These are phyloP conservation scores for Viola pubescens DNA, from an alignment of 441 rosid genomes.

Conservation along the genomic window DNA sequence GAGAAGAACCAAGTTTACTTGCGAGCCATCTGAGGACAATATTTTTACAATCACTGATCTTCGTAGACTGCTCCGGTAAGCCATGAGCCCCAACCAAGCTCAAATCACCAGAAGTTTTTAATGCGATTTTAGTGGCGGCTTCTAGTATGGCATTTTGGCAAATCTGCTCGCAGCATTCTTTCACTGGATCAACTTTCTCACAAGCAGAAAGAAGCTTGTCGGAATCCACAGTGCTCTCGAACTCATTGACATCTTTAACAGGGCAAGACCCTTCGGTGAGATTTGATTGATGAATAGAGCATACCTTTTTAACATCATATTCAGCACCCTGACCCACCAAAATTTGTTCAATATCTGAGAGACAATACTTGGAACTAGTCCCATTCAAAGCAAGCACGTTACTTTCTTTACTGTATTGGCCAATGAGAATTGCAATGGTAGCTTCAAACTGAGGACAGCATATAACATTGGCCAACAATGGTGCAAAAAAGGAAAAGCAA, in stretches of 20 bases:
- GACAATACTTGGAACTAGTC: slow-evolving; percentile 62
- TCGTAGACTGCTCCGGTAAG: slow-evolving; percentile 45
- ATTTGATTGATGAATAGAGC: slow-evolving; percentile 52
- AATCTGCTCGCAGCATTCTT: slow-evolving; percentile 74
- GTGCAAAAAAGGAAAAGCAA: slow-evolving; percentile 72
- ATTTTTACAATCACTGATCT: slow-evolving; percentile 61
- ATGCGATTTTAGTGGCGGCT: slow-evolving; percentile 61
- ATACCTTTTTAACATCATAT: slow-evolving; percentile 41
- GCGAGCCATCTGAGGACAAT: slow-evolving; percentile 74
- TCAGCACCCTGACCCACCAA: slow-evolving; percentile 71
- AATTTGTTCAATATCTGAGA: slow-evolving; percentile 73
- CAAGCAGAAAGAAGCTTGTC: slow-evolving; percentile 70
- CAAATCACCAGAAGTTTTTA: slow-evolving; percentile 43
- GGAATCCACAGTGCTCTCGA: slow-evolving; percentile 59
- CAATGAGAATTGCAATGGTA: slow-evolving; percentile 61
- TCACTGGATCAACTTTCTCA: slow-evolving; percentile 68
- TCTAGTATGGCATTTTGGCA: slow-evolving; percentile 81
- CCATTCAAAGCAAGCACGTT: slow-evolving; percentile 60
- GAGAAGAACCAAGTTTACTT: slow-evolving; percentile 46
- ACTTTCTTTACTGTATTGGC: slow-evolving; percentile 59
- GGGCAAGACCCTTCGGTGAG: slow-evolving; percentile 84
- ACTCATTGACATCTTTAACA: slow-evolving; percentile 52
- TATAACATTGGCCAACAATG: slow-evolving; percentile 76
- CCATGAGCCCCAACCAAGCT: slow-evolving; percentile 25
- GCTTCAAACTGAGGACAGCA: slow-evolving; percentile 94